These are phyloP conservation scores for Neofusicoccum cordaticola DNA, from an alignment of 2,329 filamentous ascomycete genomes.

Conservation along the genomic window DNA sequence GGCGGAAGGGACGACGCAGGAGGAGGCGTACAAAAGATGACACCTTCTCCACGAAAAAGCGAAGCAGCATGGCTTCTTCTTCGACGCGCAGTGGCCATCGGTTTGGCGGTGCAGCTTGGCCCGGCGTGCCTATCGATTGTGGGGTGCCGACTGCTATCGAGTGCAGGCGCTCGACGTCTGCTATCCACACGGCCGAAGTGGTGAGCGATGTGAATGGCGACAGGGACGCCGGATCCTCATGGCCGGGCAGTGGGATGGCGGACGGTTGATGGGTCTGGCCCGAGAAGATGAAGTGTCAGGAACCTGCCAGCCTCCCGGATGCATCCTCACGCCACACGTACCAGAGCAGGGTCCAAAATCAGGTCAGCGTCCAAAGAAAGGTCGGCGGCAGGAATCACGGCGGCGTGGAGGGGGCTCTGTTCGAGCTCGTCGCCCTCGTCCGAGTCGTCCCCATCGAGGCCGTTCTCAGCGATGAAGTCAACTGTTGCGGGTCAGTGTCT, in stretches of 20 bases:
- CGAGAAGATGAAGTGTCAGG: background rate
- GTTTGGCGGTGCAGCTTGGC: constrained; percentile 30
- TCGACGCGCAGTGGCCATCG: constrained; percentile 37
- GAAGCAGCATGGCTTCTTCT: constrained; percentile 36
- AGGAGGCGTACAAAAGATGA: constrained; percentile 32
- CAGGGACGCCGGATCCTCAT: background rate
- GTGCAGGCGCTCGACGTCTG: constrained; percentile 21
- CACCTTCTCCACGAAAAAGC: constrained; percentile 37
- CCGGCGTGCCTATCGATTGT: constrained; percentile 17
- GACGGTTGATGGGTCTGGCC: background rate
- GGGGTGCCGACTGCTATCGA: background rate
- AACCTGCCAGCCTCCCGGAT: background rate
- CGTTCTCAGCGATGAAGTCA: constrained; percentile 36
- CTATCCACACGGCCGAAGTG: background rate
- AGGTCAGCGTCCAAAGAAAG: background rate
- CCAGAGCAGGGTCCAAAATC: background rate
- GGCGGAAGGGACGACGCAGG: background rate
- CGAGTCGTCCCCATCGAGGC: constrained; percentile 32
- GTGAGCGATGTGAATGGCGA: constrained; percentile 1
- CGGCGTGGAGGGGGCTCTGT: constrained; percentile 15
- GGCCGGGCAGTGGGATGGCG: background rate
- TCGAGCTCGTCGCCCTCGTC: constrained; percentile 20
- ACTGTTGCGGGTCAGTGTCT: constrained; percentile 26
- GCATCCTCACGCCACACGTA: background rate
- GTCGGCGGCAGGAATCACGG: background rate